Percentiles rank a stretch among this genome's conserved stretches.
Evolutionary conservation across 768 basidiomycete species (phyloP).

Genomic region (Kwoniella newhampshirensis): DNA sequence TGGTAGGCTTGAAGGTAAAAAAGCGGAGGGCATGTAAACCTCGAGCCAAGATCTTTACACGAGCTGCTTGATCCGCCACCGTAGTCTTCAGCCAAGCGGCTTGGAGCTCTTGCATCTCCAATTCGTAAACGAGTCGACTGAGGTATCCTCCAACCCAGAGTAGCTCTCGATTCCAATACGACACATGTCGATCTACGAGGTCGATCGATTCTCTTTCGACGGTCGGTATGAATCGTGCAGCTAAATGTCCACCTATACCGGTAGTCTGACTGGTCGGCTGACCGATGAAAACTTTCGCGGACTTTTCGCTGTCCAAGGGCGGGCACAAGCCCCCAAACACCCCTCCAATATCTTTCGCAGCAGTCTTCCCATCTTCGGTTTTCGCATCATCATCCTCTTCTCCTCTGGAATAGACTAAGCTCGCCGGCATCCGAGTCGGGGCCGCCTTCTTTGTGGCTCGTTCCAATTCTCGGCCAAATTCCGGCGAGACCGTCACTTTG

Average conservation of each 20-base stretch:
- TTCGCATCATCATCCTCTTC: constrained; percentile 33
- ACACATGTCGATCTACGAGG: constrained; percentile 76
- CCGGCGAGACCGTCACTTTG: constrained; percentile 47
- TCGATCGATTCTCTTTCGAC: constrained; percentile 94
- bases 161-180: constrained; percentile 72
- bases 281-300: constrained; percentile 83
- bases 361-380: constrained; percentile 77
- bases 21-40: constrained; percentile 80
- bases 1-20: constrained; percentile 84
- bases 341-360: constrained; percentile 67
- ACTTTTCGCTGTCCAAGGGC: constrained; percentile 66
- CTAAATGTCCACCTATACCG: constrained; percentile 68
- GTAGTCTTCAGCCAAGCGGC: constrained; percentile 41
- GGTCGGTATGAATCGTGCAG: constrained; percentile 88
- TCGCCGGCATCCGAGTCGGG: constrained; percentile 69
- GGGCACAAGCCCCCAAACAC: constrained; percentile 84
- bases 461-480: constrained; percentile 63
- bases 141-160: constrained; percentile 80
- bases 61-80: constrained; percentile 34
- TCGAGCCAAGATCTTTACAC: constrained; percentile 60
- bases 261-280: constrained; percentile 92
- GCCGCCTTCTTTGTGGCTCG: constrained; percentile 95
- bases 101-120: constrained; percentile 63
- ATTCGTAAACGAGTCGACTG: constrained; percentile 77
- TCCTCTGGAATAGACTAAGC: constrained; percentile 68